These are phyloP conservation scores for Xylaria acuta DNA, from an alignment of 495 filamentous ascomycete genomes.

Conservation along the genomic window DNA sequence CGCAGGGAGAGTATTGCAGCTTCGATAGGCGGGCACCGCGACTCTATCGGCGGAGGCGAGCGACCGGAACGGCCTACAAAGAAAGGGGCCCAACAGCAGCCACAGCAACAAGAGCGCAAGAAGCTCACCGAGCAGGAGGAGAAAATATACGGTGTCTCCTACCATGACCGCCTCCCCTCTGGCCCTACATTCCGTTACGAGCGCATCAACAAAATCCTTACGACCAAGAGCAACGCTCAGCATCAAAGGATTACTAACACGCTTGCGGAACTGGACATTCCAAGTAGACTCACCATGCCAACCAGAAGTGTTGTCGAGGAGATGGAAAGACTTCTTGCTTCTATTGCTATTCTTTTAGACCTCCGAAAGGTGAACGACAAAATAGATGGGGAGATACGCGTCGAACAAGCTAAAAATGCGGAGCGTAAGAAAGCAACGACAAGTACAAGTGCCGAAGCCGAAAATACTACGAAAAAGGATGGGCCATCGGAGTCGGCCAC, in stretches of 20 bases:
- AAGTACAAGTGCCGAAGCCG: neutral
- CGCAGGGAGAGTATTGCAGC: conserved; percentile 60
- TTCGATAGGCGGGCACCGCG: conserved; percentile 47
- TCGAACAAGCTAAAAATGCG: conserved; percentile 69
- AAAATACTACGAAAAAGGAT: conserved; percentile 18
- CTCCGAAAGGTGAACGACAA: conserved; percentile 84
- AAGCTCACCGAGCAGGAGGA: conserved; percentile 78
- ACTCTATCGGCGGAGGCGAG: conserved; percentile 57
- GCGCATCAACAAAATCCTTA: conserved; percentile 78
- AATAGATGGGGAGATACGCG: conserved; percentile 79
- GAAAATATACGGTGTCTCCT: conserved; percentile 78
- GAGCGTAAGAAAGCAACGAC: conserved; percentile 59
- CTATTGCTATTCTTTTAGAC: conserved; percentile 79
- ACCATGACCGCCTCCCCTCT: conserved; percentile 83
- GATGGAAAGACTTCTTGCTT: conserved; percentile 79
- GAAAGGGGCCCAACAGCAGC: conserved; percentile 55
- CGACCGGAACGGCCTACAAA: conserved; percentile 52
- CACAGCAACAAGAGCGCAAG: conserved; percentile 57
- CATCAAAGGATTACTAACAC: conserved; percentile 79
- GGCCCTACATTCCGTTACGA: conserved; percentile 81
- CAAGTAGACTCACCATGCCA: conserved; percentile 80
- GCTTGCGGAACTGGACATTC: conserved; percentile 80
- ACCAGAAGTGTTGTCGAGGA: conserved; percentile 78
- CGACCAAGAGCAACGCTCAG: conserved; percentile 82
- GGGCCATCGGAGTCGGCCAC: neutral